Evolutionary conservation across 2,329 filamentous ascomycete genomes (phyloP).

Genomic region (Trichoderma sp.): DNA sequence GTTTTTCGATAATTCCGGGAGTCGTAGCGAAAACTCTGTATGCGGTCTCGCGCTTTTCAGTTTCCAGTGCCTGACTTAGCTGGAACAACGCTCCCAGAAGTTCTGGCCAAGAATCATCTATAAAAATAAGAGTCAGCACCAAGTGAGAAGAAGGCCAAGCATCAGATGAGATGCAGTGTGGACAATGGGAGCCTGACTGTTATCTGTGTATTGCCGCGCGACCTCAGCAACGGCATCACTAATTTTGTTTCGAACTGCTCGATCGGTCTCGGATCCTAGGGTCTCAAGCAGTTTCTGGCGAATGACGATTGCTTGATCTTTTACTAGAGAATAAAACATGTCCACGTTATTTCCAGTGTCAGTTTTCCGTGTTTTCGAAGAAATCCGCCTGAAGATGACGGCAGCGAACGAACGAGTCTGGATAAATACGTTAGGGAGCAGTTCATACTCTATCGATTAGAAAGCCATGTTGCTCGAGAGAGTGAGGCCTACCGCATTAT

Average conservation of each 20-base stretch:
- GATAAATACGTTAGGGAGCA: constrained; percentile 19
- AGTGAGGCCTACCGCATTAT: constrained; percentile 58
- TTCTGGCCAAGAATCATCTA: constrained; percentile 85
- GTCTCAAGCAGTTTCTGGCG: constrained; percentile 79
- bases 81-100: constrained; percentile 82
- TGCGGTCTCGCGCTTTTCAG: constrained; percentile 83
- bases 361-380: constrained; percentile 81
- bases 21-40: constrained; percentile 96
- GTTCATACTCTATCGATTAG: background rate
- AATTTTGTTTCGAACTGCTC: constrained; percentile 85
- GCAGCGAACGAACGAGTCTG: constrained; percentile 83
- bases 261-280: constrained; percentile 68
- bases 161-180: background rate
- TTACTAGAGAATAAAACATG: constrained; percentile 75
- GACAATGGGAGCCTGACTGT: constrained; percentile 55
- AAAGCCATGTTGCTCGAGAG: background rate
- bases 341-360: constrained; percentile 70
- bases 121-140: constrained; percentile 24
- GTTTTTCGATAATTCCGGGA: constrained; percentile 90
- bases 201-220: constrained; percentile 90
- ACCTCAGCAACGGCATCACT: constrained; percentile 97
- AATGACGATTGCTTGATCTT: constrained; percentile 72
- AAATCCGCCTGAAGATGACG: constrained; percentile 90
- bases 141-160: background rate
- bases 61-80: constrained; percentile 79